Evolutionary conservation across 768 basidiomycete species (phyloP), one percentile per base, ranked within the genome.

Genomic region (Pleurotus salmoneostramineus): DNA sequence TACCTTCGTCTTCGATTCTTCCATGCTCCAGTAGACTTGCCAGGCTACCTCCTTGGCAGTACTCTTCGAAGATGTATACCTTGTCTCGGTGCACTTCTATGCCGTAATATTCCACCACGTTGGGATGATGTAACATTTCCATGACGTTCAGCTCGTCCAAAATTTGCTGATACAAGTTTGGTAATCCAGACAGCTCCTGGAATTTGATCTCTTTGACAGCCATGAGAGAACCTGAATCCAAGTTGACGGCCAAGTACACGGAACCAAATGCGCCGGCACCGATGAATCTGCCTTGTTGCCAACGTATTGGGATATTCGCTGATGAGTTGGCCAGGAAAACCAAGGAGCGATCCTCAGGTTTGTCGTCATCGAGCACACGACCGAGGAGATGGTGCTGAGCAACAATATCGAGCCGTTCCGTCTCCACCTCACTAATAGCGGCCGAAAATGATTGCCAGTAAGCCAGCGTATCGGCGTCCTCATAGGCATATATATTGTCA

Each of bases 171-270:
- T 93, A 93, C 31, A 98, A 79, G 61, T 85, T 92, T 3, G 95
- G 91, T 52, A 93, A 74, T 15, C 92, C 93, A 4, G 92, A 86
- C 10, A 96, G 76, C 69, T 98, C 96, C 68, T 95, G 94, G 71
- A 95, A 96, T 59, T 94, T 93, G 70, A 98, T 94, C 75, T 98
- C 97, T 75, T 99, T 99, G 66, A 98, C 97, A 6, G 97, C 97
- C 95, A 99, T 98, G 60, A 98, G 84, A 44, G 91, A 90, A 47
- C 95, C 93, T 1, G 91, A 89, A 68, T 98, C 97, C 56, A 98
- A 80, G 69, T 98, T 98, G 72, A 98, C 90, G 14, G 95, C 97
- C 48, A 94, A 84, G 70, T 98, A 99, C n/a, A 99, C 97, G n/a
- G 93, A 96, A 17, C 97, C 97, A 71, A 97, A 98, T 6, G 97